Percentiles rank a stretch among this genome's conserved stretches.
Conservation (phyloP, 2,329 filamentous ascomycete species). For the Aspergillus intermedius region DNA sequence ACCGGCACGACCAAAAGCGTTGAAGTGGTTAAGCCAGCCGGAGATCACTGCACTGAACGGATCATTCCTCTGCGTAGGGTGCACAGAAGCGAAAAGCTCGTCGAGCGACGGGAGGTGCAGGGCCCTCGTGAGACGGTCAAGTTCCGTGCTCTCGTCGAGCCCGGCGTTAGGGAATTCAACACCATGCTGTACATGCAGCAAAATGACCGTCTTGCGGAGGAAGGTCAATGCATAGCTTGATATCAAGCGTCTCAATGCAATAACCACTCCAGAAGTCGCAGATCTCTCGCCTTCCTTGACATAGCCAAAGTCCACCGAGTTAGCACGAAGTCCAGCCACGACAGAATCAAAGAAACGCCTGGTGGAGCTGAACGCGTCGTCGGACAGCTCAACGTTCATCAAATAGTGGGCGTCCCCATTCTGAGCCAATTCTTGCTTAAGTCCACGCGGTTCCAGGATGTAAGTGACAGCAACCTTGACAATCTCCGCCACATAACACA, state of each 20-base stretch:
- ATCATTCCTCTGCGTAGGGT: conserved; percentile 32
- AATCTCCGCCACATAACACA: conserved; percentile 88
- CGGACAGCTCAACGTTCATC: conserved; percentile 20
- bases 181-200: conserved; percentile 82
- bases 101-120: conserved; percentile 72
- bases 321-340: conserved; percentile 30
- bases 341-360: conserved; percentile 34
- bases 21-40: conserved; percentile 63
- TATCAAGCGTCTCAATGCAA: conserved; percentile 40
- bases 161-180: conserved; percentile 74
- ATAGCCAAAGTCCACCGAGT: conserved; percentile 31
- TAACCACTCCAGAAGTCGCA: conserved; percentile 25
- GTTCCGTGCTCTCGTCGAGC: conserved; percentile 64
- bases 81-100: conserved; percentile 62
- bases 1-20: conserved; percentile 26
- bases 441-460: conserved; percentile 32
- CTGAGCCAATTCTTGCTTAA: conserved; percentile 28
- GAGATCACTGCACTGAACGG: conserved; percentile 47
- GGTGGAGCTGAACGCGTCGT: conserved; percentile 23
- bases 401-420: conserved; percentile 23
- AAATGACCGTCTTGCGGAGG: conserved; percentile 73
- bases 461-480: conserved; percentile 67
- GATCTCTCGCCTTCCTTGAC: conserved; percentile 33
- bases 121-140: conserved; percentile 70
- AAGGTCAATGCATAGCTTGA: conserved; percentile 85